phyloP scores from a whole-genome alignment of 345 rosid species.

The Conringia planisiliqua region DNA sequence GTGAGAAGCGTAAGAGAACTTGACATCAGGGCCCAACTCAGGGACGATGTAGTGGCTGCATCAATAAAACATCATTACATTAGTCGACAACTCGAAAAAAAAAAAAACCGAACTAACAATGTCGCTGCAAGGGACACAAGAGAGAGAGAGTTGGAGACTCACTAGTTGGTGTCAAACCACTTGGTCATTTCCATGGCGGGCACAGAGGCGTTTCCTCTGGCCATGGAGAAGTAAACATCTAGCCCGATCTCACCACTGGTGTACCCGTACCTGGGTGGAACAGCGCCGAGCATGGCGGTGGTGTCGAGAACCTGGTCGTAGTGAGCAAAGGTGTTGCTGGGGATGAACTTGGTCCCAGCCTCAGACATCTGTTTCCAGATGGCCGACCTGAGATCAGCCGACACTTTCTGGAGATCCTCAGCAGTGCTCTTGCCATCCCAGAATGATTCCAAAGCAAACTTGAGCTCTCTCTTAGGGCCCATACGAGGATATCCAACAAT shows the following conservation, averaged over 20 bases:
- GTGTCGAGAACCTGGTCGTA: constrained; percentile 96
- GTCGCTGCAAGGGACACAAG: not conserved
- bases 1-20: constrained; percentile 92
- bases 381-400: constrained; percentile 82
- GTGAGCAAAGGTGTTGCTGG: constrained; percentile 92
- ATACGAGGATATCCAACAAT: constrained; percentile 99
- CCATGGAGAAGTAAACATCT: constrained; percentile 90
- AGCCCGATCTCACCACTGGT: constrained; percentile 85
- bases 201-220: constrained; percentile 94
- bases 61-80: not conserved
- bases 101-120: not conserved
- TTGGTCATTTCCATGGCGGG: constrained; percentile 99
- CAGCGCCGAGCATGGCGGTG: constrained; percentile 98
- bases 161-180: constrained; percentile 99
- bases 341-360: constrained; percentile 84
- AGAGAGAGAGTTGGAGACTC: constrained; percentile 37
- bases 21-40: constrained; percentile 91
- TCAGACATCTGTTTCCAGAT: constrained; percentile 96
- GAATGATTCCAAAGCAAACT: constrained; percentile 96
- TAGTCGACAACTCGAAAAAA: not conserved
- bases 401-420: constrained; percentile 81
- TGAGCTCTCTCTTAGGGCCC: constrained; percentile 99
- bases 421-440: constrained; percentile 99
- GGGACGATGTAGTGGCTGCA: constrained; percentile 95
- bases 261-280: constrained; percentile 84